These are phyloP conservation scores for Zelopaecilomyces penicillatus DNA, from an alignment of 2,329 filamentous ascomycete species.

Conservation along the genomic window DNA sequence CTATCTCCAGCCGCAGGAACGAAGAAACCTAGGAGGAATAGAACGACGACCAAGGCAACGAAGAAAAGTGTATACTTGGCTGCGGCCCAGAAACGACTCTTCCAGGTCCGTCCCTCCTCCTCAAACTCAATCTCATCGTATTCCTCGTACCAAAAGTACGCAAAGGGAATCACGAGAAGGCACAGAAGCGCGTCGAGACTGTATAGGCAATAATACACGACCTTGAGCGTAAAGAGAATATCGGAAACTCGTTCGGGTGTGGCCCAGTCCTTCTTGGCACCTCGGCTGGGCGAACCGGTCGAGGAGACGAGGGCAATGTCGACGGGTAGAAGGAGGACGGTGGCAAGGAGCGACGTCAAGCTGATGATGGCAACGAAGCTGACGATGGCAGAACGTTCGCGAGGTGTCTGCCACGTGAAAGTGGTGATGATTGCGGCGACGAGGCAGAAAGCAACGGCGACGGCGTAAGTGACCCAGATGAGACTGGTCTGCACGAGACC, in stretches of 20 bases:
- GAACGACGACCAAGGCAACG: conserved; percentile 64
- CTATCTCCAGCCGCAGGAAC: conserved; percentile 68
- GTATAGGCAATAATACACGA: conserved; percentile 90
- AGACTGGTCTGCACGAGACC: conserved; percentile 75
- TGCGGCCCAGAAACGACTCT: conserved; percentile 69
- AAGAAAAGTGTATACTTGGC: conserved; percentile 88
- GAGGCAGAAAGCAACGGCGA: conserved; percentile 69
- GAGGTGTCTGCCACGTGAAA: conserved; percentile 82
- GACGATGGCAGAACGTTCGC: conserved; percentile 75
- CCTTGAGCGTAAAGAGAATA: conserved; percentile 71
- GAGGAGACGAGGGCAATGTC: conserved; percentile 92
- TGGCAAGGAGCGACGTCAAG: conserved; percentile 79
- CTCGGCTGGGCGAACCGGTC: conserved; percentile 66
- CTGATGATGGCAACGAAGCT: conserved; percentile 81
- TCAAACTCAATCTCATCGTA: conserved; percentile 87
- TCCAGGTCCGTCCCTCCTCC: conserved; percentile 66
- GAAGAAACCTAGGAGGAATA: conserved; percentile 93
- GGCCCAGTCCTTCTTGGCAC: conserved; percentile 90
- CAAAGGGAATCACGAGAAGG: conserved; percentile 82
- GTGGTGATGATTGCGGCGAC: conserved; percentile 76
- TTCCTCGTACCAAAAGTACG: conserved; percentile 98
- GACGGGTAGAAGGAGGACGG: conserved; percentile 84
- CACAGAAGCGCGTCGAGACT: conserved; percentile 86
- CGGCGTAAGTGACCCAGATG: conserved; percentile 90
- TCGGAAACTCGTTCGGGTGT: conserved; percentile 69